phyloP scores from a whole-genome alignment of 2,329 filamentous ascomycete species.

The Colletotrichum gigasporum region DNA sequence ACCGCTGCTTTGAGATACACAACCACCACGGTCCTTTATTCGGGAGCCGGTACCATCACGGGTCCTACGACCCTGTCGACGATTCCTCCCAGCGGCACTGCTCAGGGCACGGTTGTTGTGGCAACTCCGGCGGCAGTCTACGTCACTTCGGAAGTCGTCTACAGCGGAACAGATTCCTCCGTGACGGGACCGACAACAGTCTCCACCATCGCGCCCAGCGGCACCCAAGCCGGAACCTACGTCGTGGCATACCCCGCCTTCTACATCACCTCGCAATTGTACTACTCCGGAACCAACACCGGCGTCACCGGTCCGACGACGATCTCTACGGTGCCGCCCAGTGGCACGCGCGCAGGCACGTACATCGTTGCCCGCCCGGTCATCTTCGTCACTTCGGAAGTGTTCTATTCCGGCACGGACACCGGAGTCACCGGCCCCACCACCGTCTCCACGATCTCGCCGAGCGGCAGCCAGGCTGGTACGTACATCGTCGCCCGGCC shows the following conservation, averaged over 20 bases:
- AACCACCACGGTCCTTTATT: neutral
- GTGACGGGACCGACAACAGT: constrained; percentile 1
- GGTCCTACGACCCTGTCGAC: neutral
- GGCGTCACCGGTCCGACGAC: neutral
- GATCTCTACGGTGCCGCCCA: constrained; percentile 3
- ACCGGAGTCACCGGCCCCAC: neutral
- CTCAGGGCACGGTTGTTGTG: constrained; percentile 17
- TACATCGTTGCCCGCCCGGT: constrained; percentile 9
- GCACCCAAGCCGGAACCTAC: constrained; percentile 15
- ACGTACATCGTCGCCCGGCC: constrained; percentile 15
- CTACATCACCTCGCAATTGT: neutral
- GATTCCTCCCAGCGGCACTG: constrained; percentile 1
- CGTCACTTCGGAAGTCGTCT: constrained; percentile 14
- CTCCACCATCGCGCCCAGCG: constrained; percentile 14
- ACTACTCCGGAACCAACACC: too few relatives aligned
- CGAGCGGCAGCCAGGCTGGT: constrained; percentile 8
- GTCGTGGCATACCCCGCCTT: constrained; percentile 14
- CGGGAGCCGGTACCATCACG: neutral
- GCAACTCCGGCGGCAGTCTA: constrained; percentile 10
- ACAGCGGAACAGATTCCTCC: neutral
- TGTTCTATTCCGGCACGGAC: neutral
- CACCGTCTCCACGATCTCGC: constrained; percentile 1
- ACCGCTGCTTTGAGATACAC: neutral
- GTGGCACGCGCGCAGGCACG: constrained; percentile 6
- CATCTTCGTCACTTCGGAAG: neutral